Evolutionary conservation across 202 grass and related monocot species (phyloP).

Genomic region (Schoenoplectus tabernaemontani): DNA sequence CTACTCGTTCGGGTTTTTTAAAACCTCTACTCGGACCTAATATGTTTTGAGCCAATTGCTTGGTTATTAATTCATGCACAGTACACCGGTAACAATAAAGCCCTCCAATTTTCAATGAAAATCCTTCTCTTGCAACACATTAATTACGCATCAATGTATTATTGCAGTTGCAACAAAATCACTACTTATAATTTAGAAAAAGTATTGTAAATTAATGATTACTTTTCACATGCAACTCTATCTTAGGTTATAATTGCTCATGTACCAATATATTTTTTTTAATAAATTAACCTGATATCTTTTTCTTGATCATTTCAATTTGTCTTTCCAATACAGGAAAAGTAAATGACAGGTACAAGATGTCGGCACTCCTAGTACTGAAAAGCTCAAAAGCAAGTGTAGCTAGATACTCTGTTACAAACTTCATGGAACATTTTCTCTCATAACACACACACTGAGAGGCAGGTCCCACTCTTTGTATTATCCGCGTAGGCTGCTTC

Average conservation of each 20-base stretch:
- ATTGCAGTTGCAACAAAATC: neutral
- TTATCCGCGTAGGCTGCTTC: neutral
- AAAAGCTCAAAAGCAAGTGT: neutral
- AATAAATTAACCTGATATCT: neutral
- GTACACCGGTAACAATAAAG: neutral
- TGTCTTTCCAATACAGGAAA: neutral
- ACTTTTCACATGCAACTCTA: neutral
- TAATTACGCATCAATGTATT: neutral
- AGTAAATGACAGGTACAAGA: neutral
- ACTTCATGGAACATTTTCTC: neutral
- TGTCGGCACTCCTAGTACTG: neutral
- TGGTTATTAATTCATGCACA: too few relatives aligned
- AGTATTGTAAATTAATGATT: neutral
- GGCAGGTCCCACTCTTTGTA: neutral
- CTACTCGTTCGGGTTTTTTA: too few relatives aligned
- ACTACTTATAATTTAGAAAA: neutral
- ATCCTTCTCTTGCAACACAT: neutral
- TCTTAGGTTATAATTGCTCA: neutral
- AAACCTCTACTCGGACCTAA: too few relatives aligned
- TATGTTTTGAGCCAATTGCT: too few relatives aligned
- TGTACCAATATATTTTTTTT: neutral
- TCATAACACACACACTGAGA: neutral
- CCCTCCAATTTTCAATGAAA: neutral
- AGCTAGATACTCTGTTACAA: neutral
- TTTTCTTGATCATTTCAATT: conserved; percentile 6